phyloP scores from a whole-genome alignment of 495 filamentous ascomycete genomes.

The Penicillium angulare region DNA sequence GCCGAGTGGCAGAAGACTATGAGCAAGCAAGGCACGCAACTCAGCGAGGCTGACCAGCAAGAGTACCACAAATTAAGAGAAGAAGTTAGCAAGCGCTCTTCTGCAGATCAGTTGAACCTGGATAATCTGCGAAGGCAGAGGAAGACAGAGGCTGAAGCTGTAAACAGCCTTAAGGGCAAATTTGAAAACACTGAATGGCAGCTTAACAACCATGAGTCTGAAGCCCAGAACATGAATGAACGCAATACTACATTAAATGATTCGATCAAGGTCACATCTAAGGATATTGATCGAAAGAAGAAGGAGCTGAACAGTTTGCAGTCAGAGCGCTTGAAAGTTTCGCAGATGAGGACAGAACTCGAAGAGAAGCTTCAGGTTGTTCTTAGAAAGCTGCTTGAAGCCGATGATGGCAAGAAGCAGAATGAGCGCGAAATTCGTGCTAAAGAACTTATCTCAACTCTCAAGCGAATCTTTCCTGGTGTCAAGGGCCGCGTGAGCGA shows the following conservation, averaged over 20 bases:
- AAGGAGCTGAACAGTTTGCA: slow-evolving; percentile 81
- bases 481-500: slow-evolving; percentile 89
- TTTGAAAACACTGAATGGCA: slow-evolving; percentile 75
- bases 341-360: slow-evolving; percentile 78
- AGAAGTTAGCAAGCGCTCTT: slow-evolving; percentile 82
- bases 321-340: slow-evolving; percentile 77
- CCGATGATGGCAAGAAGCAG: slow-evolving; percentile 78
- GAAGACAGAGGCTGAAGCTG: slow-evolving; percentile 85
- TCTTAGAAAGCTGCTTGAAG: slow-evolving; percentile 73
- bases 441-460: slow-evolving; percentile 74
- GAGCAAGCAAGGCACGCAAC: slow-evolving; percentile 79
- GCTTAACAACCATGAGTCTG: slow-evolving; percentile 67
- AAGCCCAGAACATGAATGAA: slow-evolving; percentile 66
- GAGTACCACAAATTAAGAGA: slow-evolving; percentile 84
- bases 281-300: slow-evolving; percentile 85
- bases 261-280: slow-evolving; percentile 61
- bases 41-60: slow-evolving; percentile 82
- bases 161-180: slow-evolving; percentile 81
- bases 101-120: slow-evolving; percentile 76
- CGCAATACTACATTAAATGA: slow-evolving; percentile 59
- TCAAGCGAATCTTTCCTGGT: slow-evolving; percentile 89
- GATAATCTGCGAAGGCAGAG: slow-evolving; percentile 80
- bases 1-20: slow-evolving; percentile 77
- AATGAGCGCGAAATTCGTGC: slow-evolving; percentile 73
- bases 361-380: slow-evolving; percentile 88